Base-by-base conservation (phyloP, 1,139 yeast species). In the Debaryomyces fabryi region DNA sequence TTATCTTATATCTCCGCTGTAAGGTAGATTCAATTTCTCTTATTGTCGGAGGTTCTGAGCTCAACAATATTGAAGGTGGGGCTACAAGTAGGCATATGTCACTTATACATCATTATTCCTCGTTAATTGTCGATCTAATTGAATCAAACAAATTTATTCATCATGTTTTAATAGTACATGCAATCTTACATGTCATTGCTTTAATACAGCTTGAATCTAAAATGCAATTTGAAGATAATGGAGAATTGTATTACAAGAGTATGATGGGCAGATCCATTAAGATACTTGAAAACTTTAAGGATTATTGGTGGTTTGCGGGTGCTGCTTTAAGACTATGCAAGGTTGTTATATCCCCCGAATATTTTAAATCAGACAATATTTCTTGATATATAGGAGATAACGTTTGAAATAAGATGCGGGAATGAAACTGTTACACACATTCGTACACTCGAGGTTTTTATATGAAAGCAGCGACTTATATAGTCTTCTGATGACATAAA, bases 141-240 rank as follows among this genome's bases (percentile, higher is more conserved):
- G 33, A 44, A 23, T 30, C 46, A 1, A 48, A 48, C 3, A 46
- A 53, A 4, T 47, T 54, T 16, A 48, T 58, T 3, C 59, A 58
- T 18, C 68, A 63, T 41, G 54, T 63, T 18, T 44, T 62, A 6
- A 51, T 55, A 3, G 57, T 63, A 4, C 69, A 65, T 46, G 56
- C 67, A 3, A 47, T 65, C 10, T 45, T 65, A 16, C 68, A 65
- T 48, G 61, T 62, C 8, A 54, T 62, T 38, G 66, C 65, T 9
- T 48, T 64, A 30, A 44, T 60, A 24, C 60, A 60, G 34, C 48
- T 60, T 27, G 64, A 60, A 43, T 50, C 57, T 3, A 52, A 57
- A 27, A 58, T 62, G 3, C 50, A 45, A 6, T 21, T 25, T 10
- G 36, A n/a, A 15, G 44, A 25, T 15, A 13, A 12, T 32, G 15